Conservation (phyloP, 2,329 filamentous ascomycete species). For the Aciculosporium take region DNA sequence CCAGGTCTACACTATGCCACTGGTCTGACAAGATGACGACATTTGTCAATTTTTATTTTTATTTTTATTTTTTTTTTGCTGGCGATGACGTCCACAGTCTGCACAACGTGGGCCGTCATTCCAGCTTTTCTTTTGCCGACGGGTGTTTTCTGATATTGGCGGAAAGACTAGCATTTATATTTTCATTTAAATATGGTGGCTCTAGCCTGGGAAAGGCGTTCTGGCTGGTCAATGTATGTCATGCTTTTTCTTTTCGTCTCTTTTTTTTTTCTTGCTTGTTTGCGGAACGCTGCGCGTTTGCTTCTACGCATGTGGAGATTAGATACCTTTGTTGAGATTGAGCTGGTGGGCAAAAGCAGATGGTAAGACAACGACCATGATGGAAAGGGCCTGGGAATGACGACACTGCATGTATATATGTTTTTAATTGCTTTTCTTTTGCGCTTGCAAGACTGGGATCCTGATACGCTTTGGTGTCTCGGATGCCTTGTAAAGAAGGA, state of each 20-base stretch:
- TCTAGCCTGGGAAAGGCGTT: slow-evolving; percentile 11
- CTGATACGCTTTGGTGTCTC: too few species aligned
- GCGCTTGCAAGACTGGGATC: background rate
- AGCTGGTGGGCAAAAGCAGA: background rate
- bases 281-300: background rate
- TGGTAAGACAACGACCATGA: background rate
- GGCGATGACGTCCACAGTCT: background rate
- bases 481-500: too few species aligned
- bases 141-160: background rate
- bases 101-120: background rate
- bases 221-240: slow-evolving; percentile 3
- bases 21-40: background rate
- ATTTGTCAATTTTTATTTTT: background rate
- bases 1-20: background rate
- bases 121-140: background rate
- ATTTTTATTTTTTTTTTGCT: background rate
- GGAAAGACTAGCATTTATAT: slow-evolving; percentile 1
- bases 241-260: background rate
- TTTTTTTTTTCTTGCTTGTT: background rate
- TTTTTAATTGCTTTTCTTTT: background rate
- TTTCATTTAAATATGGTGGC: slow-evolving; percentile 7
- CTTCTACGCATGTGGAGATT: slow-evolving; percentile 2
- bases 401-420: background rate
- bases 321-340: slow-evolving; percentile 6
- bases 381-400: background rate